Evolutionary conservation across 805 yeast genomes (phyloP), one percentile per base, ranked within the genome.

Genomic region (Komagataella pseudopastoris): DNA sequence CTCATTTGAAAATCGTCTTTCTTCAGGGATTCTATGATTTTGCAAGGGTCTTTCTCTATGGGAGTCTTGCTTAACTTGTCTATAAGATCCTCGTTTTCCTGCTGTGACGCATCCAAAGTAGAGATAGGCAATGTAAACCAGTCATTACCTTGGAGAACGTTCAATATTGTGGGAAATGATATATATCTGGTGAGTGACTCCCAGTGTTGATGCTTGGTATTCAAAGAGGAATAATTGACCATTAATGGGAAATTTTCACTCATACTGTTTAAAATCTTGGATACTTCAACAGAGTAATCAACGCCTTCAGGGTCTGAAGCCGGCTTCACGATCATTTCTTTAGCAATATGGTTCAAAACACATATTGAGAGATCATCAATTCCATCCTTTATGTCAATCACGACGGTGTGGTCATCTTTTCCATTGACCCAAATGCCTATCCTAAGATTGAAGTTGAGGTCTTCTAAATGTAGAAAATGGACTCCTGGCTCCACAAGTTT

Each of bases 401-500:
- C 46, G 4, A 53, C 49, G 5, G 63, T n/a, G 7, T 55, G 55
- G 4, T 65, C 66, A 6, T 70, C 71, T 10, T 54, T 44, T 23
- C 73, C 65, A n/a, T 57, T 54, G 16, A 70, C 49, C 58, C 56
- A 67, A 58, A 60, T 61, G 3, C 82, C 83, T 51, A 60, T 56
- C 52, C 71, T 67, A 56, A 67, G 62, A 56, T 68, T 77, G 45
- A 58, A 50, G 5, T 59, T 55, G 50, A 59, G 63, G 45, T 62
- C 62, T 0, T 78, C 74, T 63, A 75, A 71, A 61, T 82, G 87
- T 10, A 81, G 56, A 1, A 79, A 61, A 60, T 82, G 88, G 0
- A 71, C 48, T 0, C 87, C 87, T 3, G 60, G 52, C 0, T 77
- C 71, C 3, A 82, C 64, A 16, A 64, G 61, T 55, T 78, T 79